A percentile compares a stretch with the other conserved stretches of the same genome.
Evolutionary conservation across 108 stramenopile genomes (phyloP).

Genomic region (Cyclostephanos tholiformis): DNA sequence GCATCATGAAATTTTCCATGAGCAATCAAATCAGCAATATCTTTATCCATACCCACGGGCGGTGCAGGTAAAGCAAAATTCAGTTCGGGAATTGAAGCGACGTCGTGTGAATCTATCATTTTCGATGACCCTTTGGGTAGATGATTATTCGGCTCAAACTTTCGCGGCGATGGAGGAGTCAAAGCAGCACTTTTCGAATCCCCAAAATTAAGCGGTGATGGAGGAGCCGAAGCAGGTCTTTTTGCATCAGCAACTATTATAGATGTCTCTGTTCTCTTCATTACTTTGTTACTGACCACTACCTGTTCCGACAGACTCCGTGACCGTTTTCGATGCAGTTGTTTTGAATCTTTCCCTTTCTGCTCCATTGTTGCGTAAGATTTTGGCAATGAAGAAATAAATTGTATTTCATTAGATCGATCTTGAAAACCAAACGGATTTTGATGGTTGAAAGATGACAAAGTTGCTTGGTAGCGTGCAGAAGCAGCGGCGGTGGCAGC

Average conservation of each 20-base stretch:
- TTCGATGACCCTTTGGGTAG: slow-evolving; percentile 1
- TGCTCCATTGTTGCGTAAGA: not conserved
- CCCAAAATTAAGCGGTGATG: slow-evolving; percentile 11
- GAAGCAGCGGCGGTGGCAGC: slow-evolving; percentile 26
- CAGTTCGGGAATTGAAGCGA: slow-evolving; percentile 1
- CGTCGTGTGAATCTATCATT: not conserved
- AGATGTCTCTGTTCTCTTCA: not conserved
- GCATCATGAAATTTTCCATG: slow-evolving; percentile 41
- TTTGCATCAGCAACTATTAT: slow-evolving; percentile 4
- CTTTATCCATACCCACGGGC: slow-evolving; percentile 21
- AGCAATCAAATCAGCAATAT: slow-evolving; percentile 30
- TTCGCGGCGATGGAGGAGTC: slow-evolving; percentile 16
- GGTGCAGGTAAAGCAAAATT: slow-evolving; percentile 34
- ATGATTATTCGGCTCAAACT: not conserved
- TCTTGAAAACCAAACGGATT: slow-evolving; percentile 31
- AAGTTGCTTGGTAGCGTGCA: slow-evolving; percentile 21
- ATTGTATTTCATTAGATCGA: slow-evolving; percentile 19
- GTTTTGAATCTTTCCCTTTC: not conserved
- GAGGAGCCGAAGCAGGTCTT: slow-evolving; percentile 17
- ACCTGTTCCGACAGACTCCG: slow-evolving; percentile 20
- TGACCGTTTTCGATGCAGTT: slow-evolving; percentile 22
- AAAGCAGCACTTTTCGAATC: not conserved
- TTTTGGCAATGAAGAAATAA: slow-evolving; percentile 11
- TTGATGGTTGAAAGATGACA: slow-evolving; percentile 34
- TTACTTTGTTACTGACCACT: not conserved